phyloP scores from a whole-genome alignment of 2,329 filamentous ascomycete genomes.

The Cephalotrichum gorgonifer region DNA sequence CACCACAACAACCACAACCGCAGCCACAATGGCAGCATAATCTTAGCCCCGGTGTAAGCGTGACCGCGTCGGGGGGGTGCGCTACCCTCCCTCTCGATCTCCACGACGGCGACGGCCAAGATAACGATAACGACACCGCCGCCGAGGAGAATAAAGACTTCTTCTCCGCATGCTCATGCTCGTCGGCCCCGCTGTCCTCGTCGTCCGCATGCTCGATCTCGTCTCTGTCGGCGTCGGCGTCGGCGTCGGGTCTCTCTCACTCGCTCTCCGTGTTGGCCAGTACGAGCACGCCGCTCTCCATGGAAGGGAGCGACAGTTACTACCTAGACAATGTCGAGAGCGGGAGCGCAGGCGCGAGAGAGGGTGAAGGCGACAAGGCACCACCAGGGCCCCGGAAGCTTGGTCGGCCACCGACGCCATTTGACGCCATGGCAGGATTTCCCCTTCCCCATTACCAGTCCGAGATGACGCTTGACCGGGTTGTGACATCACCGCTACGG shows the following conservation, averaged over 20 bases:
- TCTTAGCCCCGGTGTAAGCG: not conserved
- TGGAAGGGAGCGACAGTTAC: not conserved
- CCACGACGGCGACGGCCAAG: not conserved
- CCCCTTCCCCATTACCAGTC: no score
- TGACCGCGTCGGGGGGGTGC: not conserved
- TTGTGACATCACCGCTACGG: not conserved
- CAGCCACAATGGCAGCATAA: no score
- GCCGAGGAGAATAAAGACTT: not conserved
- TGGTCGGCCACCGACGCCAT: not conserved
- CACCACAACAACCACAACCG: no score
- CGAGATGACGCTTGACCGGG: not conserved
- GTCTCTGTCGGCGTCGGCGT: no score
- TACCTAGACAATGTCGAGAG: not conserved
- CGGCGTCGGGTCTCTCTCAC: conserved; percentile 1
- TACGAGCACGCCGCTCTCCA: conserved; percentile 3
- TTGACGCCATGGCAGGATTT: not conserved
- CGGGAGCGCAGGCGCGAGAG: no score
- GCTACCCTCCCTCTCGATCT: not conserved
- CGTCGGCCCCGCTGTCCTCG: conserved; percentile 1
- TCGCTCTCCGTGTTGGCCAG: not conserved
- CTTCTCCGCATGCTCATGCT: conserved; percentile 3
- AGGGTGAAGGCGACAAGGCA: no score
- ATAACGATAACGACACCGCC: not conserved
- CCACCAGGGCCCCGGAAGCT: not conserved
- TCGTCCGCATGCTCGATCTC: not conserved